Base-by-base conservation (phyloP, 768 basidiomycete genomes). In the Leccinellum albellum region DNA sequence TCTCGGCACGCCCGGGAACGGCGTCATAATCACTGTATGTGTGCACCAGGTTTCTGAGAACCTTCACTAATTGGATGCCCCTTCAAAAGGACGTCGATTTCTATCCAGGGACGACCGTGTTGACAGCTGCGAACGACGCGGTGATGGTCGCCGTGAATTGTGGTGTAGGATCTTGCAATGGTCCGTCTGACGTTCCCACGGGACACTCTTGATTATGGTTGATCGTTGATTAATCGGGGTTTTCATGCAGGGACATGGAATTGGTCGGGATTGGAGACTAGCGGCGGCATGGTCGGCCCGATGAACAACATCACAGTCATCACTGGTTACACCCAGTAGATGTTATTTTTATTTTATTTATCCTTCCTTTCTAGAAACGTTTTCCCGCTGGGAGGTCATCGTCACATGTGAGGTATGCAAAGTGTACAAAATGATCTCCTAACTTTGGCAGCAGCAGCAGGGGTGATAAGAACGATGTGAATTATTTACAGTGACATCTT, bases 61-160 rank as follows among this genome's bases (percentile, higher is more conserved):
- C 8, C 1, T 35, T 51, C 14, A 50, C 28, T 26, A 12, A 24
- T 28, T 49, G 9, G 13, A 32, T 32, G 29, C 29, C 29, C 14
- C 32, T 47, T 51, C 44, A 23, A 40, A 50, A 83, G 78, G 76
- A 71, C 60, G 73, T 86, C 61, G 80, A 78, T 64, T 85, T 85
- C 65, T 68, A 73, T 51, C 65, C 76, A 2, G 70, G 74, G 5
- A 71, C 71, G 47, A 82, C 75, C 48, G 76, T 66, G 3, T 70
- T 86, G 54, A 61, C 75, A 1, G 80, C 84, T 20, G 68, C 63
- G 40, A 76, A 71, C 55, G 70, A 67, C 28, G 84, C 80, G 3
- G 62, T 78, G 56, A 73, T 73, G 51, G 79, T 85, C 31, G 82
- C 82, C 23, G 80, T 86, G 4, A 81, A 85, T 62, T 86, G 84